A percentile compares a stretch with the other conserved stretches of the same genome.
Evolutionary conservation across 306 rosid genomes (phyloP).

Genomic region (Acmispon strigosus): DNA sequence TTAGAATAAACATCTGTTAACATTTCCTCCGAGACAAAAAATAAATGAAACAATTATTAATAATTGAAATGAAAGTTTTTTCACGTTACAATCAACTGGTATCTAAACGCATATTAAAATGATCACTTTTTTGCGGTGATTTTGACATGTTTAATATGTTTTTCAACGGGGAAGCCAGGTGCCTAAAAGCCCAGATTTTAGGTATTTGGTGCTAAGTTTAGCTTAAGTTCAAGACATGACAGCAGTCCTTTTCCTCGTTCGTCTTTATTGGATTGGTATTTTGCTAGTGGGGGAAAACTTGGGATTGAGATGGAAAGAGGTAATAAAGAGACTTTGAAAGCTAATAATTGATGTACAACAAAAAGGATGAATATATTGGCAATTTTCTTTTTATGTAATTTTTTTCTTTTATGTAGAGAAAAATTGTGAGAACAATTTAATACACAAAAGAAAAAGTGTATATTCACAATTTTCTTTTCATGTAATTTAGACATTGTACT

Average conservation of each 20-base stretch:
- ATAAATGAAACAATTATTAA: too few species aligned
- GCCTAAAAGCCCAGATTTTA: neutral
- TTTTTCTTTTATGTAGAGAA: too few species aligned
- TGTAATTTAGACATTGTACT: neutral
- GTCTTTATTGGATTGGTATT: neutral
- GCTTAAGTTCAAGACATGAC: constrained; percentile 9
- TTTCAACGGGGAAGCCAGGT: neutral
- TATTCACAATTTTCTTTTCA: neutral
- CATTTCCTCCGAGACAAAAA: too few species aligned
- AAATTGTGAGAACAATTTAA: too few species aligned
- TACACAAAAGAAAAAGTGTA: too few species aligned
- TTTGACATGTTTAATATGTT: too few species aligned
- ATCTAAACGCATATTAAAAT: too few species aligned
- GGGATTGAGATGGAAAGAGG: neutral
- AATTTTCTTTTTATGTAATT: neutral
- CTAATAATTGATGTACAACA: neutral
- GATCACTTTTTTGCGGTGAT: too few species aligned
- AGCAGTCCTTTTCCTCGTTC: constrained; percentile 3
- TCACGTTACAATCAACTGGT: too few species aligned
- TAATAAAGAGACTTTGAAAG: neutral
- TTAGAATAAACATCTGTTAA: too few species aligned
- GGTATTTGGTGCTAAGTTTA: neutral
- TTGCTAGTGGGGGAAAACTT: neutral
- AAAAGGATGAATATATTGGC: neutral
- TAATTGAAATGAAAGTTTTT: too few species aligned